Base-by-base conservation (phyloP, 371 early-diverging fungal genomes). In the Saksenaea oblongispora region DNA sequence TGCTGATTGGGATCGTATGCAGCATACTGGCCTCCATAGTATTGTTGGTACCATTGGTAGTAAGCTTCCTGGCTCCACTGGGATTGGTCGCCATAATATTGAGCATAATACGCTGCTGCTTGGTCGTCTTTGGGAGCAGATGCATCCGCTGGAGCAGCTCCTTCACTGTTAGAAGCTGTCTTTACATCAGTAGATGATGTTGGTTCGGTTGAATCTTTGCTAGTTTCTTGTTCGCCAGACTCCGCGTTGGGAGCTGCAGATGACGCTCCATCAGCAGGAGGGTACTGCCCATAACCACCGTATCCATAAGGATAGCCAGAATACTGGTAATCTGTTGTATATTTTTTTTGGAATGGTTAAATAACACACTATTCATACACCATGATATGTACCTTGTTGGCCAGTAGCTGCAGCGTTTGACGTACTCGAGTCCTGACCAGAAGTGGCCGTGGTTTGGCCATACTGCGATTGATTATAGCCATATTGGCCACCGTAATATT, bases 11-110 rank as follows among this genome's bases (percentile, higher is more conserved):
- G 22, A 26, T 60, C 28, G 17, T 22, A 18, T 34, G 53, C 24
- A 34, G 14, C 58, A 54, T 47, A 59, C 41, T 67, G 62, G 5
- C 61, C 62, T 34, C 76, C 76, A 66, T 84, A 80, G 39, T 80
- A 77, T 61, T 80, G 80, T 55, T 79, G 79, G 59, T 77, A 80
- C 72, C 78, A 77, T 62, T 77, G 77, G 65, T 80, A 65, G 51
- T 79, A 79, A 1, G 75, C 73, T 60, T 76, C 75, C 56, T 78
- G 75, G 55, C 66, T 67, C 56, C 72, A 75, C 34, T 70, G 70
- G 27, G 75, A 64, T 26, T 56, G 56, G 5, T 58, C 55, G 18
- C 62, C 70, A 60, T 79, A 76, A 54, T 72, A 75, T 59, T 76
- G 77, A 13, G 69, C 73, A 63, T 76, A 73, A 26, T 76, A 75